These are phyloP conservation scores for Candida sp. DNA, from an alignment of 1,139 yeast species.

Conservation along the genomic window DNA sequence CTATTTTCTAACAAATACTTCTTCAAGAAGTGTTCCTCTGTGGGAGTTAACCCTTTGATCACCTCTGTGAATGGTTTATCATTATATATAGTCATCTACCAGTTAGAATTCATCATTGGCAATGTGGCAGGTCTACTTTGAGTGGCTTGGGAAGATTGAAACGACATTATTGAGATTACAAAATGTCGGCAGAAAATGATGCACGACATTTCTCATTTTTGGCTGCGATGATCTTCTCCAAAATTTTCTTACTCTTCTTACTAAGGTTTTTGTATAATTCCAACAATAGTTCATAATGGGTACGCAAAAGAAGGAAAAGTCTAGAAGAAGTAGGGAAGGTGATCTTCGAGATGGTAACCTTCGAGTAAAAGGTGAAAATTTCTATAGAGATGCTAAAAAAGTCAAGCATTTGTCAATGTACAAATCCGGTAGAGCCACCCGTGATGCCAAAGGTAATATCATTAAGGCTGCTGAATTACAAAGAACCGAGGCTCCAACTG, in stretches of 20 bases:
- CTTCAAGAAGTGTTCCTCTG: constrained; percentile 82
- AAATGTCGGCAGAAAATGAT: not conserved
- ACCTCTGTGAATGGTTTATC: not conserved
- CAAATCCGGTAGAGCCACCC: constrained; percentile 82
- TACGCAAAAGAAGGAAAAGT: constrained; percentile 86
- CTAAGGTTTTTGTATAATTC: not conserved
- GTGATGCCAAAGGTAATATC: constrained; percentile 86
- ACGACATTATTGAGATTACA: too few species aligned
- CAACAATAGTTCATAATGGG: constrained; percentile 58
- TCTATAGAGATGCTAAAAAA: constrained; percentile 91
- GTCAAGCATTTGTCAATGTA: constrained; percentile 91
- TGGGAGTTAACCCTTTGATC: constrained; percentile 32
- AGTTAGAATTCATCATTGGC: not conserved
- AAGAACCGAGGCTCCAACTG: constrained; percentile 83
- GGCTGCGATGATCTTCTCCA: not conserved
- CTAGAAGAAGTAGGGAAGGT: constrained; percentile 79
- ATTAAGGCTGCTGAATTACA: constrained; percentile 87
- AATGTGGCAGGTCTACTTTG: not conserved
- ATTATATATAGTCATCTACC: not conserved
- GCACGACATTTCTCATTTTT: not conserved
- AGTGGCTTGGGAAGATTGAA: not conserved
- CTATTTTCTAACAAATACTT: constrained; percentile 68
- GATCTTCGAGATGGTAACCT: constrained; percentile 86
- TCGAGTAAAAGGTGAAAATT: constrained; percentile 95
- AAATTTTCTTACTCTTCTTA: not conserved